These are phyloP conservation scores for Urtica urens DNA, from an alignment of 306 rosid species.

Conservation along the genomic window DNA sequence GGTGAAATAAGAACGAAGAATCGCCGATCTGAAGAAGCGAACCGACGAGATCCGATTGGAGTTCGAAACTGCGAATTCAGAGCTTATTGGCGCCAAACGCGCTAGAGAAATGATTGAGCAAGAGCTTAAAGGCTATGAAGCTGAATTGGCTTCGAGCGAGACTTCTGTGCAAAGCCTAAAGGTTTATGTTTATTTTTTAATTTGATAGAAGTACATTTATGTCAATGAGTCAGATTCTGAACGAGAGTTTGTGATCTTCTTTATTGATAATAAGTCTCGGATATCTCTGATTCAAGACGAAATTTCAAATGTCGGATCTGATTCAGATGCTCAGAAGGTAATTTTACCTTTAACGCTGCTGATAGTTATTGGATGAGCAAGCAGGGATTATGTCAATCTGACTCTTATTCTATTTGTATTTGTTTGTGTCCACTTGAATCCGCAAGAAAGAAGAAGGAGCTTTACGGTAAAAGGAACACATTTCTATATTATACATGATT, in stretches of 20 bases:
- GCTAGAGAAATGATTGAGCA: slow-evolving; percentile 56
- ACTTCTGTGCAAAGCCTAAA: slow-evolving; percentile 52
- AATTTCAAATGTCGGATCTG: slow-evolving; percentile 44
- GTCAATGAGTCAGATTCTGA: slow-evolving; percentile 1
- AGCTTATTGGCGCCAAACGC: slow-evolving; percentile 60
- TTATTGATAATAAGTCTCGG: slow-evolving; percentile 40
- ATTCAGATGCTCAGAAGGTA: slow-evolving; percentile 63
- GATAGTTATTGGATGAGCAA: background rate
- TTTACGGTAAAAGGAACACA: slow-evolving; percentile 33
- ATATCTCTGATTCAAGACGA: slow-evolving; percentile 41
- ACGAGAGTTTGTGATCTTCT: background rate
- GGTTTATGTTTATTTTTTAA: slow-evolving; percentile 31
- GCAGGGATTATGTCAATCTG: background rate
- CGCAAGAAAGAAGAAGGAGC: slow-evolving; percentile 34
- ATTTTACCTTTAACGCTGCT: slow-evolving; percentile 3
- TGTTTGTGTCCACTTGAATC: slow-evolving; percentile 6
- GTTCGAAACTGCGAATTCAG: slow-evolving; percentile 29
- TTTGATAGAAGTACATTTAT: background rate
- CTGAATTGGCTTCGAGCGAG: slow-evolving; percentile 45
- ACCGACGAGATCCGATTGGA: slow-evolving; percentile 49
- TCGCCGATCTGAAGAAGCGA: slow-evolving; percentile 47
- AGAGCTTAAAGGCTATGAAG: slow-evolving; percentile 70
- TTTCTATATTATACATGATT: slow-evolving; percentile 5
- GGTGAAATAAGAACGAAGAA: slow-evolving; percentile 49
- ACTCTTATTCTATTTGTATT: slow-evolving; percentile 11